Base-by-base conservation (phyloP, 2,329 filamentous ascomycete genomes). In the Fusarium sp. region DNA sequence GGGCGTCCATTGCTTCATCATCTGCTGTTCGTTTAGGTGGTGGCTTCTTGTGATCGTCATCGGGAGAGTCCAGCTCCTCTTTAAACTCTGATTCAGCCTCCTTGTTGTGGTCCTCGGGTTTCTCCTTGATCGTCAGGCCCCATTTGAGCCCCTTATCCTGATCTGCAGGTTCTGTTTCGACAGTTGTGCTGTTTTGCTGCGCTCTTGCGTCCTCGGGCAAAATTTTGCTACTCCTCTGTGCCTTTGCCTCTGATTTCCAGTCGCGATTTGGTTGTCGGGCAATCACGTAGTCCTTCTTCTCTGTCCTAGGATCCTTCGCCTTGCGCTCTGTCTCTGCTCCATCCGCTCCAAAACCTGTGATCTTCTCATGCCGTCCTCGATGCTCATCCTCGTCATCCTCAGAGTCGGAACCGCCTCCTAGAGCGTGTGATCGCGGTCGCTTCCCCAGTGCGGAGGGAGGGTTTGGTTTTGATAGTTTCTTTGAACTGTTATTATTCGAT, bases 1-100 rank as follows among this genome's bases (percentile, higher is more conserved):
- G 85, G 9, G 92, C 90, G 65, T 90, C 87, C 65, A 94, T 81
- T 12, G 92, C 92, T 74, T 88, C 83, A 7, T 85, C 83, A 38
- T 88, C 85, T 45, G 80, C 80, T 40, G 73, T 75, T 48, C 69
- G 64, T 58, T 64, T 73, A 12, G 30, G 50, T 6, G 52, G 50
- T 35, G 63, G 48, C n/a, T 64, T 27, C 17, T 63, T 61, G 18
- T 53, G 45, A 23, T 53, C 10, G 23, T 65, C 49, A n/a, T 74
- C 45, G 13, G 54, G 40, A 15, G 59, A 45, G 10, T 60, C n/a
- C 10, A 64, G 35, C 37, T 61, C 64, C 50, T 62, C 49, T 26
- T 35, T 27, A 13, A 54, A 41, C 30, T 70, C 61, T 20, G 57
- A 55, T 20, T 64, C 59, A 18, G 53, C 32, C 26, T 77, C 73